A percentile compares a stretch with the other conserved stretches of the same genome.
Conservation (phyloP, 768 basidiomycete species). For the Gyrodon lividus region DNA sequence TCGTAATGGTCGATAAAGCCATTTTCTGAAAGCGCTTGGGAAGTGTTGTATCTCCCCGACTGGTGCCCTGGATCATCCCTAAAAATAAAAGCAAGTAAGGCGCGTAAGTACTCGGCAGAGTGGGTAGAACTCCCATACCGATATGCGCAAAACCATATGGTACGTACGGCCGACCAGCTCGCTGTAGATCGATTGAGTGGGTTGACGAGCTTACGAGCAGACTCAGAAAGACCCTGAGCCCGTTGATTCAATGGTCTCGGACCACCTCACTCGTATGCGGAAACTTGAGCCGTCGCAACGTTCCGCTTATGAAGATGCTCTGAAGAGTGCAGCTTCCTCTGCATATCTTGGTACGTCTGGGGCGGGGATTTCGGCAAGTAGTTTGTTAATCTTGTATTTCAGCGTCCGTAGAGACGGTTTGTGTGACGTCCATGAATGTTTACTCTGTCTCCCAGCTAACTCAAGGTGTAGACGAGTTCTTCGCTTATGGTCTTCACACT, state of each 20-base stretch:
- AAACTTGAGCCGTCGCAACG: neutral
- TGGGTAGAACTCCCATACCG: conserved; percentile 4
- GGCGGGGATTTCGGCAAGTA: no score
- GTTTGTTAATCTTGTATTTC: no score
- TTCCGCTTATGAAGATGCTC: neutral
- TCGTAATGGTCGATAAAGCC: neutral
- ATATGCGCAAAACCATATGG: conserved; percentile 5
- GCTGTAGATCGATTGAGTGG: no score
- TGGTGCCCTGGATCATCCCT: conserved; percentile 17
- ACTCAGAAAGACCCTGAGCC: neutral
- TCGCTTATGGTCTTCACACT: conserved; percentile 2
- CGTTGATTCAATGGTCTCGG: conserved; percentile 2
- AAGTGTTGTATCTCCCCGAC: conserved; percentile 23
- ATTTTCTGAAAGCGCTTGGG: neutral
- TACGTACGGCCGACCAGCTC: neutral
- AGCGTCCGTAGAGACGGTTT: conserved; percentile 5
- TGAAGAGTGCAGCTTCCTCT: conserved; percentile 5
- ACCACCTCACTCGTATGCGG: conserved; percentile 1
- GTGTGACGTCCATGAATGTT: conserved; percentile 1
- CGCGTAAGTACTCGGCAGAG: neutral
- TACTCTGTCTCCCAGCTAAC: neutral
- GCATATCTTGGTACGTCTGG: conserved; percentile 3
- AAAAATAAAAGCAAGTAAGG: neutral
- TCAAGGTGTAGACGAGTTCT: neutral
- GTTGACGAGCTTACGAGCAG: neutral